Evolutionary conservation across 257 asterid species (phyloP).

Genomic region (Gynochthodes officinalis): DNA sequence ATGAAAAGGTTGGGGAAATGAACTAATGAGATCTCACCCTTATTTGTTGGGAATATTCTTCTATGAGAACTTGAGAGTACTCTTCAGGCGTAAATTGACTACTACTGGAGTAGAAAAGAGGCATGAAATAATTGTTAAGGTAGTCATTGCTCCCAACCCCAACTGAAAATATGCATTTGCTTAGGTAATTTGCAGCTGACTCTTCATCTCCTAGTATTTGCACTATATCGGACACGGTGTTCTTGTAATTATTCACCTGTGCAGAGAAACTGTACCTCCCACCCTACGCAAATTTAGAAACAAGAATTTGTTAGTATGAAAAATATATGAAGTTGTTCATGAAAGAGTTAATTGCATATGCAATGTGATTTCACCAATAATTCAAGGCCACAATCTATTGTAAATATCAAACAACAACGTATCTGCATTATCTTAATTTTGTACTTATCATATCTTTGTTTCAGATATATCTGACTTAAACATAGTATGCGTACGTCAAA

Average conservation of each 20-base stretch:
- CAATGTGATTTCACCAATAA: too few relatives aligned
- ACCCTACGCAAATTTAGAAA: slow-evolving; percentile 41
- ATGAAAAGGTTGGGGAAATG: too few relatives aligned
- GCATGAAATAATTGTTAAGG: slow-evolving; percentile 55
- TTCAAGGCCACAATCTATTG: too few relatives aligned
- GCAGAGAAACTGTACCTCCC: slow-evolving; percentile 51
- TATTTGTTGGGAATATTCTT: slow-evolving; percentile 34
- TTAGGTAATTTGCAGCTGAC: slow-evolving; percentile 33
- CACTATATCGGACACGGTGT: slow-evolving; percentile 59
- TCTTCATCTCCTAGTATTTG: slow-evolving; percentile 36
- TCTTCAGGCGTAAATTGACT: slow-evolving; percentile 36
- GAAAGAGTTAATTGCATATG: not conserved
- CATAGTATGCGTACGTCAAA: too few relatives aligned
- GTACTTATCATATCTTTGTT: too few relatives aligned
- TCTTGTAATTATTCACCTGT: slow-evolving; percentile 72
- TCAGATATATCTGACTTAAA: too few relatives aligned
- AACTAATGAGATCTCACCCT: too few relatives aligned
- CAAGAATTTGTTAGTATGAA: not conserved
- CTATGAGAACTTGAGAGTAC: slow-evolving; percentile 38
- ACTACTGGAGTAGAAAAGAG: slow-evolving; percentile 33
- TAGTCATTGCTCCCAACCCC: slow-evolving; percentile 53
- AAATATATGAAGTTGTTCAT: not conserved
- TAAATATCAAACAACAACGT: too few relatives aligned
- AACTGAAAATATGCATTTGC: slow-evolving; percentile 39
- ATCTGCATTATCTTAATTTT: too few relatives aligned